phyloP scores from a whole-genome alignment of 495 filamentous ascomycete genomes.

The Penicillium waksmanii region DNA sequence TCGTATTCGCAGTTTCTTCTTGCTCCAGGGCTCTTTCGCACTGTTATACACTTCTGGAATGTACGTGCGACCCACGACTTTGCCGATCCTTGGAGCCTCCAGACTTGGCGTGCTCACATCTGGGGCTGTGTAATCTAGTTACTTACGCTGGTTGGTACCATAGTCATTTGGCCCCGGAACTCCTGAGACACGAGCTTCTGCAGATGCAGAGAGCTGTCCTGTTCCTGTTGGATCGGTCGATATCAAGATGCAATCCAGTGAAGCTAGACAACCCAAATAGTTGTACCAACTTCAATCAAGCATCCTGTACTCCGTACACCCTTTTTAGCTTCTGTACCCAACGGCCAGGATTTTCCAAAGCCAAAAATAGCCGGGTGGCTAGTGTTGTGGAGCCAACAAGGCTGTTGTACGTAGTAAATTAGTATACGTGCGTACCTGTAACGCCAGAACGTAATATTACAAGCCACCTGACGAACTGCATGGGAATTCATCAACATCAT shows the following conservation, averaged over 20 bases:
- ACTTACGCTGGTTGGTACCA: constrained; percentile 4
- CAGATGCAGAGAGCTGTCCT: background rate
- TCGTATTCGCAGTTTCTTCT: background rate
- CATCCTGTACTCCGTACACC: background rate
- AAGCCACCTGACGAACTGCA: constrained; percentile 32
- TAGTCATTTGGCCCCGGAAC: background rate
- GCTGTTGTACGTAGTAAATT: constrained; percentile 14
- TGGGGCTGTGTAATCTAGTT: constrained; percentile 18
- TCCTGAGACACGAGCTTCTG: background rate
- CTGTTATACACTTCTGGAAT: constrained; percentile 5
- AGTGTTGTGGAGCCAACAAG: constrained; percentile 23
- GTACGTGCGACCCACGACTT: background rate
- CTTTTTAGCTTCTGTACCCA: background rate
- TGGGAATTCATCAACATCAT: constrained; percentile 30
- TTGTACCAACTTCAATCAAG: background rate
- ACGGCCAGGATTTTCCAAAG: constrained; percentile 7
- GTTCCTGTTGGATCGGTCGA: background rate
- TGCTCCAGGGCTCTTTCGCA: background rate
- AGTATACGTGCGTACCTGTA: no score
- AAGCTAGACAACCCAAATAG: no score
- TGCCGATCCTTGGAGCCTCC: constrained; percentile 19
- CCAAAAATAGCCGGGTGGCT: constrained; percentile 29
- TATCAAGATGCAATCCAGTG: no score
- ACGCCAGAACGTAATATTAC: constrained; percentile 27
- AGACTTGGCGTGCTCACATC: constrained; percentile 20